Evolutionary conservation across 495 filamentous ascomycete species (phyloP), one percentile per base, ranked within the genome.

Genomic region (Neurospora sp.): DNA sequence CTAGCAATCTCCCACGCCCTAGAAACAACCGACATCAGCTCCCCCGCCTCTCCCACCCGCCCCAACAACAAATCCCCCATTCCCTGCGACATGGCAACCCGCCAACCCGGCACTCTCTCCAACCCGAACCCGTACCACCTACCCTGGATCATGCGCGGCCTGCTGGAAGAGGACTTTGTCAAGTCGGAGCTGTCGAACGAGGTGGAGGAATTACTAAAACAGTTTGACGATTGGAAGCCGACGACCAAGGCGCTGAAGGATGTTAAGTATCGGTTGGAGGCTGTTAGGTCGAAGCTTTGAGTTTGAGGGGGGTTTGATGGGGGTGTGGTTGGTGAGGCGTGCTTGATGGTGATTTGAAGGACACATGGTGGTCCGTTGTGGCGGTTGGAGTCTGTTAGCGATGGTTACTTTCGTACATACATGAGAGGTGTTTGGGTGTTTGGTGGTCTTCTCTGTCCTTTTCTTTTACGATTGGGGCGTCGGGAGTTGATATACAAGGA

Each of bases 171-270:
- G 78, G 93, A 97, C 44, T 90, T 92, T 78, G 96, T 99, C 40
- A 92, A 91, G 76, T 91, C 87, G 35, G 91, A 97, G 77, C 81
- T 97, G 20, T 85, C 87, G 69, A 83, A 86, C 3, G 96, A 99
- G 83, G 93, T 90, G 37, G 88, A 87, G 71, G 91, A 95, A 77
- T 83, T 99, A 54, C 84, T 99, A 14, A 86, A 86, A 76, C 91
- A 97, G 78, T 99, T 98, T 81, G 94, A 99, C 79, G 90, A 93
- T 62, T 99, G 96, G 96, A 93, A 92, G 79, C 96, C 96, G 9
- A 85, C 86, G 0, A 96, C 87, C 11, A 99, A 98, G 84, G 91
- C 91, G 40, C 83, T 99, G 72, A 97, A 93, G 82, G 96, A 99
- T 85, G 96, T 99, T 41, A 97, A 96, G 80, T 99, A 96, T 80